Percentiles rank a stretch among this genome's conserved stretches.
These are phyloP conservation scores for Talaromyces sp. DNA, from an alignment of 2,329 filamentous ascomycete species.

Conservation along the genomic window DNA sequence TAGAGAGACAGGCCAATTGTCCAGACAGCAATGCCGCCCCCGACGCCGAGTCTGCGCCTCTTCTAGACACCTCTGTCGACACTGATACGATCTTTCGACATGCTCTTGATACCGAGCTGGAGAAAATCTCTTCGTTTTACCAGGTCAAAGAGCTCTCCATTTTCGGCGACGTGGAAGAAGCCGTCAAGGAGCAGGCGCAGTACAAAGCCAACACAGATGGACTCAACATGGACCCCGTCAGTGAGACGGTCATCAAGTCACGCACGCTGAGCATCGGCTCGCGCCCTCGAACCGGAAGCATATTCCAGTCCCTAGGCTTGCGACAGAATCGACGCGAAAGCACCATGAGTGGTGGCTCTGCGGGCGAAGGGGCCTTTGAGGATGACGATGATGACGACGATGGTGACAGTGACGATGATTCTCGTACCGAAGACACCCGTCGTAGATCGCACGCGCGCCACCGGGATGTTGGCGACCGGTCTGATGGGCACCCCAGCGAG, in stretches of 20 bases:
- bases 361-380: constrained; percentile 43
- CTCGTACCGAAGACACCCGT: constrained; percentile 41
- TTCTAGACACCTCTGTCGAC: constrained; percentile 64
- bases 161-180: constrained; percentile 69
- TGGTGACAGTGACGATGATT: constrained; percentile 55
- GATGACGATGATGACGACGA: constrained; percentile 48
- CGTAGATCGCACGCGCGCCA: constrained; percentile 21
- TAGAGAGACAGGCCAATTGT: constrained; percentile 79
- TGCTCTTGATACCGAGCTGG: constrained; percentile 80
- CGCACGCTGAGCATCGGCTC: constrained; percentile 38
- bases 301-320: constrained; percentile 50
- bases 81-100: constrained; percentile 77
- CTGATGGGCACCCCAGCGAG: constrained; percentile 27
- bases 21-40: constrained; percentile 45
- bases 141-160: constrained; percentile 84
- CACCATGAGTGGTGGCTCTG: constrained; percentile 43
- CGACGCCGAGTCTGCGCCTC: constrained; percentile 79
- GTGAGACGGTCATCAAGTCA: constrained; percentile 38
- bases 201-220: constrained; percentile 58
- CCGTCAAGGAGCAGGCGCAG: constrained; percentile 68
- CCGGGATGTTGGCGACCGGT: constrained; percentile 22
- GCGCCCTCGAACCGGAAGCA: constrained; percentile 43
- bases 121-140: constrained; percentile 93
- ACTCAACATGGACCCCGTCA: constrained; percentile 40
- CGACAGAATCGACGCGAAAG: constrained; percentile 44